Evolutionary conservation across 2,329 filamentous ascomycete species (phyloP), one percentile per base, ranked within the genome.

Genomic region (Alternaria brassicicola): DNA sequence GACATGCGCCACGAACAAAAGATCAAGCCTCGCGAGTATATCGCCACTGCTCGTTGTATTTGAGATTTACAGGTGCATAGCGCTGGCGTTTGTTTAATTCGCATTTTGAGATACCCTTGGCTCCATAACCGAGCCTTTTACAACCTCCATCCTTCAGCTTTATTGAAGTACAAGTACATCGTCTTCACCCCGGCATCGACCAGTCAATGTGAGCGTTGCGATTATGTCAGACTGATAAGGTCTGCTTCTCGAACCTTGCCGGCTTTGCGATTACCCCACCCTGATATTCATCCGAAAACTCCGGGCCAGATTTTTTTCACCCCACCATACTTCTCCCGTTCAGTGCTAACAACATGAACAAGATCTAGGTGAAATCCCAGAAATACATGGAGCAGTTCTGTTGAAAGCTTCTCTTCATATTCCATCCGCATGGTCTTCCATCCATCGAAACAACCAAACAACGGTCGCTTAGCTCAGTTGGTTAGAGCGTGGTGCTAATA

Each of bases 401-500:
- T 7, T 1, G 1, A 2, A 0, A 6, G 12, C 15, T 23, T 25
- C 2, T 21, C 21, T 3, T 38, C 0, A 49, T 49, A 6, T 0
- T 0, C 10, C 8, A 10, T 19, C 10, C 6, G 15, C 2, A 0
- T 45, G 2, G 1, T 2, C 4, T 1, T 10, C n/a, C 8, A 9
- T 35, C 12, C 54, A 52, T 57, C 53, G 42, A 60, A 52, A 52
- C 23, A 56, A n/a, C 39, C 23, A 8, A 54, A 35, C 30, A 57
- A 46, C 50, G 60, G 60, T 62, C 60, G 60, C 57, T 62, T 62
- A 62, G 56, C 56, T 59, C 56, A 59, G 56, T 59, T 59, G 56
- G 56, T 59, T 59, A 59, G 56, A 59, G 56, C 60, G 60, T 62
- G 60, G 60, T 62, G 60, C 60, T 62, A 62, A 62, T 62, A 62